Base-by-base conservation (phyloP, 805 yeast species). In the Myxozyma mucilagina region DNA sequence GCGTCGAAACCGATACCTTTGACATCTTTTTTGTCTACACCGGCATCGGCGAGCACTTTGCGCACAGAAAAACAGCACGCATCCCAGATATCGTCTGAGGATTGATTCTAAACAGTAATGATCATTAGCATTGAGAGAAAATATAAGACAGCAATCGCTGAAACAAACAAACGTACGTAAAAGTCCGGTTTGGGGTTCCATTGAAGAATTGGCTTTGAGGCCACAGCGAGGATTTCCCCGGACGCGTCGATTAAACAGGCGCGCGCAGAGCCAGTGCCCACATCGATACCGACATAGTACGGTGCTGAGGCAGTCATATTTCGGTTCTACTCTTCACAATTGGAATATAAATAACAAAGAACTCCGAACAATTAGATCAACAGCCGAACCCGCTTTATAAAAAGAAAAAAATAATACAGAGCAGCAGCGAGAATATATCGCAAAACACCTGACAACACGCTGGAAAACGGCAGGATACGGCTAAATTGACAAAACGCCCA, bases 201-300 rank as follows among this genome's bases (percentile, higher is more conserved):
- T 42, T 70, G 89, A 88, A 74, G 87, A 85, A 76, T 96, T 76
- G 59, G 87, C 82, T 91, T 81, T 69, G 92, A 91, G 18, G 92
- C 84, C 53, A 91, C 75, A 4, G 76, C 72, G 53, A 90, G 75
- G 56, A 94, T 91, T 47, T 87, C 85, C 52, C 98, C 98, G 45
- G 81, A 78, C 69, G 85, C 82, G 73, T 92, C 94, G 65, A 93
- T 89, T 14, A 94, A 78, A 69, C 97, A 93, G 4, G 98, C 98
- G 66, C 99, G 80, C 5, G 97, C 97, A 1, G 96, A 89, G 14
- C 98, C 99, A 0, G 98, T 92, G n/a, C 99, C 99, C 31, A 94
- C 96, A 71, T 90, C 97, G 7, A 90, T 91, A 56, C 97, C 97
- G 57, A 90, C 82, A 70, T 85, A 89, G 73, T 78, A 80, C 9